Conservation (phyloP, 108 stramenopile genomes). For the Aurantiochytrium sp. region DNA sequence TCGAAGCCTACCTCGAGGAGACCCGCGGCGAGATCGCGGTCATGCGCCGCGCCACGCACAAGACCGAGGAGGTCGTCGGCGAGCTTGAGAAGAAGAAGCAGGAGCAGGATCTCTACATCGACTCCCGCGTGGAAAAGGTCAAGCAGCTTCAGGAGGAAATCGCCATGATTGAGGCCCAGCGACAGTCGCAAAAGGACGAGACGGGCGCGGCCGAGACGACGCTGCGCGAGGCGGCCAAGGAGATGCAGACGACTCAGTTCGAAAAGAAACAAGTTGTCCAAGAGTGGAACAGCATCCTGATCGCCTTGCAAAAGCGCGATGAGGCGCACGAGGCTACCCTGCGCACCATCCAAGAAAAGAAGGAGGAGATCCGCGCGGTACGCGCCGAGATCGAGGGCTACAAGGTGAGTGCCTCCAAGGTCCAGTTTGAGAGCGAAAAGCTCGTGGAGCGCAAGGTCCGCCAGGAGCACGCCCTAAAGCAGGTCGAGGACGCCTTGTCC, state of each 20-base stretch:
- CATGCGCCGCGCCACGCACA: slow-evolving; percentile 68
- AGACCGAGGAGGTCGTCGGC: slow-evolving; percentile 65
- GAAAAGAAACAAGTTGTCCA: slow-evolving; percentile 75
- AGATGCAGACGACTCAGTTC: slow-evolving; percentile 64
- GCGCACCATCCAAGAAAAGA: slow-evolving; percentile 57
- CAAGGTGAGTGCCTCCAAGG: slow-evolving; percentile 45
- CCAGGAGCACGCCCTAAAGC: slow-evolving; percentile 59
- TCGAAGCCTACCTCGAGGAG: slow-evolving; percentile 71
- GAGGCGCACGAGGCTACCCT: slow-evolving; percentile 68
- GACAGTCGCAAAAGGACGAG: slow-evolving; percentile 55
- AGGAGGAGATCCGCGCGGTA: slow-evolving; percentile 53
- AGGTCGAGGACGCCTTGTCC: slow-evolving; percentile 53
- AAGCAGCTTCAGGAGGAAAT: slow-evolving; percentile 63
- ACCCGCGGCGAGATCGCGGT: slow-evolving; percentile 73
- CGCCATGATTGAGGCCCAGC: slow-evolving; percentile 53
- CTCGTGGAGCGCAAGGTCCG: slow-evolving; percentile 49
- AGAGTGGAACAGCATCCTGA: slow-evolving; percentile 71
- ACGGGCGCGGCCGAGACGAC: slow-evolving; percentile 63
- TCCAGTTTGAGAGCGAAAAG: slow-evolving; percentile 56
- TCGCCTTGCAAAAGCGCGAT: slow-evolving; percentile 66
- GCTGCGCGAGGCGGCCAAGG: slow-evolving; percentile 64
- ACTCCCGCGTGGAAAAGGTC: slow-evolving; percentile 61
- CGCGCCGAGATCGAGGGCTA: slow-evolving; percentile 54
- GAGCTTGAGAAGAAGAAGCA: slow-evolving; percentile 65
- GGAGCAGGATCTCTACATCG: slow-evolving; percentile 71